Evolutionary conservation across 2,329 filamentous ascomycete species (phyloP).

Genomic region (Xylaria sp.): DNA sequence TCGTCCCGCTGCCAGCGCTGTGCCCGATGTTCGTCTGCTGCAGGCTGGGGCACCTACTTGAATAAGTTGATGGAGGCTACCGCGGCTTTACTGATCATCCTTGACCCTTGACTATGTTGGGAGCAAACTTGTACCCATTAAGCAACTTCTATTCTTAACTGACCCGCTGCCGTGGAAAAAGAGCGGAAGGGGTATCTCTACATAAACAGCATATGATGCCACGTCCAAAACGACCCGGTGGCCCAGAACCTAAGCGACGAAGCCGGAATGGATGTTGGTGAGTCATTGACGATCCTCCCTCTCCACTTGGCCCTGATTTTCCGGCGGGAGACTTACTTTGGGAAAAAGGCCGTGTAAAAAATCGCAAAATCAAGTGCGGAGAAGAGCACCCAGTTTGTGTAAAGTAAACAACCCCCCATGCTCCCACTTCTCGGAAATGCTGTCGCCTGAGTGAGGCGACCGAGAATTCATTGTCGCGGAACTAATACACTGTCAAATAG

Average conservation of each 20-base stretch:
- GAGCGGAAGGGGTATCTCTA: neutral
- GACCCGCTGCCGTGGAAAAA: conserved; percentile 11
- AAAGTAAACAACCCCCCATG: conserved; percentile 42
- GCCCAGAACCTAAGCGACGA: conserved; percentile 40
- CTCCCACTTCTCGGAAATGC: neutral
- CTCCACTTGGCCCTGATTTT: conserved; percentile 3
- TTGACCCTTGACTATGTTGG: conserved; percentile 26
- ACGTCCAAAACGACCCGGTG: conserved; percentile 39
- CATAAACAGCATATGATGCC: conserved; percentile 35
- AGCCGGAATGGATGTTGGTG: conserved; percentile 45
- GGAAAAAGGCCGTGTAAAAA: conserved; percentile 69
- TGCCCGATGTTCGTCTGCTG: conserved; percentile 8
- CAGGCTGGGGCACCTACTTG: conserved; percentile 11
- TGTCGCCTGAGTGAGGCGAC: conserved; percentile 2
- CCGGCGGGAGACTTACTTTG: conserved; percentile 18
- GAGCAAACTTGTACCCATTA: conserved; percentile 29
- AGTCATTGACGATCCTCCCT: conserved; percentile 19
- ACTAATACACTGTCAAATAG: conserved; percentile 30
- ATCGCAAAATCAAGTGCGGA: conserved; percentile 73
- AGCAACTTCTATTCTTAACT: conserved; percentile 29
- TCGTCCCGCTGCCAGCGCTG: conserved; percentile 1
- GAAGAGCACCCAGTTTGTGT: conserved; percentile 68
- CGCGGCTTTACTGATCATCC: conserved; percentile 28
- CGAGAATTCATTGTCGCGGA: neutral
- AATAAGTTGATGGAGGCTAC: conserved; percentile 4